These are phyloP conservation scores for Psilocybe subaeruginosa DNA, from an alignment of 768 basidiomycete genomes.

Conservation along the genomic window DNA sequence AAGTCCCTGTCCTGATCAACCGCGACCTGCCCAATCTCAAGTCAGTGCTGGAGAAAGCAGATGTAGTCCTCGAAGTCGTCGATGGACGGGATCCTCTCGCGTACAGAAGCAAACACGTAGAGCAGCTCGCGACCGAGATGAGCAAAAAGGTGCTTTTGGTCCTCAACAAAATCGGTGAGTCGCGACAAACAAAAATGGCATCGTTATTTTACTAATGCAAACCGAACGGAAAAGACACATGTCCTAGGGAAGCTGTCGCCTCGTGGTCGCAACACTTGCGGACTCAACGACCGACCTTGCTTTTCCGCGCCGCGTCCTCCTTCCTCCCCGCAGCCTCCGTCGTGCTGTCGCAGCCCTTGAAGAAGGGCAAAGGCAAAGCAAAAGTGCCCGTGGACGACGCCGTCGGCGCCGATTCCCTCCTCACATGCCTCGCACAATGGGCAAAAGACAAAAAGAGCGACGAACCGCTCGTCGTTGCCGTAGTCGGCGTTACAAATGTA, in stretches of 20 bases:
- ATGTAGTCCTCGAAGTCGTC: constrained; percentile 79
- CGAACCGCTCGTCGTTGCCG: constrained; percentile 65
- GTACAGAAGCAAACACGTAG: constrained; percentile 66
- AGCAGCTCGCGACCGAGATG: constrained; percentile 48
- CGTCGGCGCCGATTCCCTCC: constrained; percentile 57
- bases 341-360: constrained; percentile 23
- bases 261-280: constrained; percentile 72
- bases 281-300: constrained; percentile 58
- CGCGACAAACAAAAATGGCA: background rate
- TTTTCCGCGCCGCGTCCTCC: constrained; percentile 74
- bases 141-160: constrained; percentile 59
- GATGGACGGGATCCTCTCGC: constrained; percentile 85
- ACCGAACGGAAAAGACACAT: constrained; percentile 55
- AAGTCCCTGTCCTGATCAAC: constrained; percentile 65
- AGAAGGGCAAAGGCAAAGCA: constrained; percentile 48
- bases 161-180: constrained; percentile 86
- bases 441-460: constrained; percentile 49
- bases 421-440: constrained; percentile 48
- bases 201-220: background rate
- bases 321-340: constrained; percentile 50
- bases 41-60: constrained; percentile 73
- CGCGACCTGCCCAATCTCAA: constrained; percentile 62
- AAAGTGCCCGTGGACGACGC: constrained; percentile 54
- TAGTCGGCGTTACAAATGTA: constrained; percentile 87
- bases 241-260: constrained; percentile 74